Evolutionary conservation across 2,329 filamentous ascomycete genomes (phyloP).

Genomic region (Cercospora beticola): DNA sequence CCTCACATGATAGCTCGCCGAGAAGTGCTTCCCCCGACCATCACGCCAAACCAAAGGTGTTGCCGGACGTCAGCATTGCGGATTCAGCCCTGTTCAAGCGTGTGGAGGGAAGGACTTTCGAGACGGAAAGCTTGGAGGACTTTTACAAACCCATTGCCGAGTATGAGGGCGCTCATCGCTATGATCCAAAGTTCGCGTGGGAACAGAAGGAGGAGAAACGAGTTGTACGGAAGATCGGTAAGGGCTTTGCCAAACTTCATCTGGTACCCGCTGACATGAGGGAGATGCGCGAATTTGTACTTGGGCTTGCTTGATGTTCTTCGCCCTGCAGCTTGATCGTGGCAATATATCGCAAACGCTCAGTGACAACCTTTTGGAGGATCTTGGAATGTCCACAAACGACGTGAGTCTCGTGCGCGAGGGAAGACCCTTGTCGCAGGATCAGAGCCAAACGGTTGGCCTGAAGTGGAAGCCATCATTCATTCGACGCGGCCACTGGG

Average conservation of each 20-base stretch:
- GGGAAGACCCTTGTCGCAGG: background rate
- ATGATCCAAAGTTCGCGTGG: constrained; percentile 58
- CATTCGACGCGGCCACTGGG: background rate
- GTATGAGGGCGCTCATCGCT: constrained; percentile 60
- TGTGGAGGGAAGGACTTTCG: constrained; percentile 38
- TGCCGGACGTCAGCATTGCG: constrained; percentile 19
- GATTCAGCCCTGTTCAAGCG: constrained; percentile 25
- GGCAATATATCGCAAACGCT: constrained; percentile 62
- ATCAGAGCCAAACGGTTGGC: background rate
- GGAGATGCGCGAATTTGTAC: constrained; percentile 50
- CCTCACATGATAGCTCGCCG: background rate
- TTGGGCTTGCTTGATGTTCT: constrained; percentile 58
- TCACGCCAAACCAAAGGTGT: constrained; percentile 17
- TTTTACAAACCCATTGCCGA: constrained; percentile 54
- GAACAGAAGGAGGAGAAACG: constrained; percentile 56
- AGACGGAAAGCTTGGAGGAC: constrained; percentile 36
- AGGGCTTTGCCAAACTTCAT: background rate
- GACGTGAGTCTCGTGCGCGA: constrained; percentile 39
- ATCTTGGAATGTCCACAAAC: constrained; percentile 49
- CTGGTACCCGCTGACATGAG: background rate
- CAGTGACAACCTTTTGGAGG: constrained; percentile 61
- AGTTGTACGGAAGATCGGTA: constrained; percentile 51
- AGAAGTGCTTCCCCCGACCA: constrained; percentile 6
- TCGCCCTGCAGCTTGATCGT: constrained; percentile 57
- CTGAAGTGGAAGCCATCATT: background rate